Percentiles rank a stretch among this genome's conserved stretches.
Evolutionary conservation across 192 early-diverging fungal genomes (phyloP).

Genomic region (Dimargaris verticillata): DNA sequence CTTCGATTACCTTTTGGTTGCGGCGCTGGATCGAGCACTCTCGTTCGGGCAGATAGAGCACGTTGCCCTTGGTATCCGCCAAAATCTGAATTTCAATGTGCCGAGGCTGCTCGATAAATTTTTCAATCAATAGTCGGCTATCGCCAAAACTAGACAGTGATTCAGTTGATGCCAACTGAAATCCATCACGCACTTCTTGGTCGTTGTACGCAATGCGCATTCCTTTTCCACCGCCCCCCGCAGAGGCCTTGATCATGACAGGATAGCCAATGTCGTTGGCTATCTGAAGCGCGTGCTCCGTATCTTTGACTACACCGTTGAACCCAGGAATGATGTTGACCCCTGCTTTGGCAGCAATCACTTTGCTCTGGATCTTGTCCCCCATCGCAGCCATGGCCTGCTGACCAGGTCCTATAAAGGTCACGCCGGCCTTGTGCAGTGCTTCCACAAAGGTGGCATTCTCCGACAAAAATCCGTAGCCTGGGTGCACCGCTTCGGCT

Average conservation of each 20-base stretch:
- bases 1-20: conserved; percentile 72
- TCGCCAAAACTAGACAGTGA: conserved; percentile 77
- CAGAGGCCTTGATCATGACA: conserved; percentile 73
- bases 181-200: conserved; percentile 51
- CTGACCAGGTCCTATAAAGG: conserved; percentile 55
- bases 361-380: conserved; percentile 67
- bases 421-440: conserved; percentile 50
- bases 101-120: conserved; percentile 71
- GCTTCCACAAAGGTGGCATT: conserved; percentile 66
- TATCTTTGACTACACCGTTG: conserved; percentile 58
- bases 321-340: conserved; percentile 77
- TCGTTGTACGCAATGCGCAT: conserved; percentile 60
- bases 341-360: conserved; percentile 50
- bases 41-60: conserved; percentile 75
- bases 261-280: conserved; percentile 54
- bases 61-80: conserved; percentile 51
- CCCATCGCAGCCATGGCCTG: conserved; percentile 60
- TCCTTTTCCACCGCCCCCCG: conserved; percentile 72
- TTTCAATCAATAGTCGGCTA: conserved; percentile 75
- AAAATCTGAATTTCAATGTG: conserved; percentile 65
- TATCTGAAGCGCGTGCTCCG: conserved; percentile 58
- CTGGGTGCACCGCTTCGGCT: conserved; percentile 86
- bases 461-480: conserved; percentile 92
- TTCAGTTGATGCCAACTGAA: conserved; percentile 62
- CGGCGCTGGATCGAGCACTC: conserved; percentile 72